Percentiles rank a stretch among this genome's conserved stretches.
Conservation (phyloP, 2,329 filamentous ascomycete genomes). For the Dactylellina leptospora region DNA sequence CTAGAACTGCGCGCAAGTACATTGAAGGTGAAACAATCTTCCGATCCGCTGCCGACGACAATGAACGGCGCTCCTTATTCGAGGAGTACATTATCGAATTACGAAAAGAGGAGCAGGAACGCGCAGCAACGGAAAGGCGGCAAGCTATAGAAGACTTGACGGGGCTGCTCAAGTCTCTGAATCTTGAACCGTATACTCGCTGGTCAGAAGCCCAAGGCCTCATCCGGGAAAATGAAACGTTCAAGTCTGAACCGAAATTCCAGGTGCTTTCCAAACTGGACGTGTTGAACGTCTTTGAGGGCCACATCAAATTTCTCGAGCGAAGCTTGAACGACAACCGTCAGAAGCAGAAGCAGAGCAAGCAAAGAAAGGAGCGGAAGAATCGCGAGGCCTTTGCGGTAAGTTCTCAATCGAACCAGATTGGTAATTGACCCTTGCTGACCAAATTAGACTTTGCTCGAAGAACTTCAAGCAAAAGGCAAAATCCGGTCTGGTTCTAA, state of each 20-base stretch:
- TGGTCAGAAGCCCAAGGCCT: constrained; percentile 90
- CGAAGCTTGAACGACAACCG: constrained; percentile 88
- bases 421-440: neutral
- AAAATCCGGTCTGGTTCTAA: constrained; percentile 90
- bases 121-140: constrained; percentile 76
- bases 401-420: constrained; percentile 14
- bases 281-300: constrained; percentile 90
- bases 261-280: constrained; percentile 85
- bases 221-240: constrained; percentile 78
- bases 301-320: constrained; percentile 91
- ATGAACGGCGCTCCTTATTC: constrained; percentile 87
- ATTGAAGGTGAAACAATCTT: constrained; percentile 96
- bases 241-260: constrained; percentile 85
- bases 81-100: constrained; percentile 90
- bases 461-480: constrained; percentile 76
- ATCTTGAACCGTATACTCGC: constrained; percentile 90
- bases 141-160: constrained; percentile 85
- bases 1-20: constrained; percentile 80
- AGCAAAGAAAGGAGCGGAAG: constrained; percentile 82
- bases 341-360: constrained; percentile 84
- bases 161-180: constrained; percentile 77
- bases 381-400: constrained; percentile 79
- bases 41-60: constrained; percentile 85
- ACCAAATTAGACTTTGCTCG: constrained; percentile 67
- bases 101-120: constrained; percentile 79